Evolutionary conservation across 148 eudicot species (phyloP).

Genomic region (Chenopodium album): DNA sequence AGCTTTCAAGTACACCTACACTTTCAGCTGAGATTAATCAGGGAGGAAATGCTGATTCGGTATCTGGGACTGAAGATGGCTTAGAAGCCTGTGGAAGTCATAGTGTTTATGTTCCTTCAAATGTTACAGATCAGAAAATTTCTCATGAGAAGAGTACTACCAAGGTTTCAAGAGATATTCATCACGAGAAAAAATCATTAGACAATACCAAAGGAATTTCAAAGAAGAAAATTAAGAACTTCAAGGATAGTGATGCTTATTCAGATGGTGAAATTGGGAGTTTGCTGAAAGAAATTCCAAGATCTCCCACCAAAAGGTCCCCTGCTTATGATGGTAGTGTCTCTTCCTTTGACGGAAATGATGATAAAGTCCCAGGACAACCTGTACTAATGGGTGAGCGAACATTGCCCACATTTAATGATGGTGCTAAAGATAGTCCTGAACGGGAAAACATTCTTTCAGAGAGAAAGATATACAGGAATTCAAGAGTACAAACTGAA

Average conservation of each 20-base stretch:
- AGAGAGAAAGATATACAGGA: constrained; percentile 11
- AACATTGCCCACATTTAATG: constrained; percentile 18
- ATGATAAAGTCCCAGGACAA: constrained; percentile 37
- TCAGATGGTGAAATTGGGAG: background rate
- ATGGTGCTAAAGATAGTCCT: constrained; percentile 18
- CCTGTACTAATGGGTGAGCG: constrained; percentile 17
- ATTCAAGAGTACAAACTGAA: constrained; percentile 29
- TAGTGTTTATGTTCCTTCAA: constrained; percentile 13
- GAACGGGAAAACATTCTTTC: constrained; percentile 2
- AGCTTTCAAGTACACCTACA: constrained; percentile 20
- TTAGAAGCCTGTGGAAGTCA: background rate
- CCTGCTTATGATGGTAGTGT: constrained; percentile 59
- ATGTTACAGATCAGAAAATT: background rate
- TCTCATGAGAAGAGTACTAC: constrained; percentile 18
- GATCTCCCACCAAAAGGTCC: constrained; percentile 37
- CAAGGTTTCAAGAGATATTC: constrained; percentile 23
- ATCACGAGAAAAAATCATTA: constrained; percentile 27
- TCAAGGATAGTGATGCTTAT: constrained; percentile 21
- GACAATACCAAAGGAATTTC: constrained; percentile 30
- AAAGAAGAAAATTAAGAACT: constrained; percentile 30
- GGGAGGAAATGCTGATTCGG: constrained; percentile 11
- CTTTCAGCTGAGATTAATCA: constrained; percentile 17
- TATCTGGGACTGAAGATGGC: background rate
- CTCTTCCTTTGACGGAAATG: constrained; percentile 73
- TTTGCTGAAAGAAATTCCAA: constrained; percentile 4